Evolutionary conservation across 805 yeast species (phyloP).

Genomic region (Komagataella pastoris): DNA sequence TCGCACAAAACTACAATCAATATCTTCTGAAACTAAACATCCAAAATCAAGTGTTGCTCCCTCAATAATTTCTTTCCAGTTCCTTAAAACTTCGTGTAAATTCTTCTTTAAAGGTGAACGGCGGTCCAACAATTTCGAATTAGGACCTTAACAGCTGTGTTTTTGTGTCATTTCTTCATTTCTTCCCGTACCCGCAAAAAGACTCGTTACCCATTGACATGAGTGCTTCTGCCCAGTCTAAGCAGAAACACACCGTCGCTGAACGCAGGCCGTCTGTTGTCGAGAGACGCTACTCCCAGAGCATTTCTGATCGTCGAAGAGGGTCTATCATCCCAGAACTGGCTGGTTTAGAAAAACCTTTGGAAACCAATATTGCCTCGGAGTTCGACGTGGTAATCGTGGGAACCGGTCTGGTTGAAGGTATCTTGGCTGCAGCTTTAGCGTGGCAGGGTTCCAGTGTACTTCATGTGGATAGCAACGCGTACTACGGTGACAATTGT

Average conservation of each 20-base stretch:
- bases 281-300: slow-evolving; percentile 19
- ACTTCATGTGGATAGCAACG: slow-evolving; percentile 74
- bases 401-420: slow-evolving; percentile 88
- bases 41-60: background rate
- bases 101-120: background rate
- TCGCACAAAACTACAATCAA: background rate
- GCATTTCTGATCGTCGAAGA: slow-evolving; percentile 9
- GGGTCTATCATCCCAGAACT: slow-evolving; percentile 47
- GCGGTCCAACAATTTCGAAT: background rate
- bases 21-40: background rate
- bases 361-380: slow-evolving; percentile 46
- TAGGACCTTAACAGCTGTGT: background rate
- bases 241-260: slow-evolving; percentile 48
- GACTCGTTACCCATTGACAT: background rate
- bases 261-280: slow-evolving; percentile 49
- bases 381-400: slow-evolving; percentile 79
- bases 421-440: slow-evolving; percentile 82
- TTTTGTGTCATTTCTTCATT: background rate
- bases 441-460: slow-evolving; percentile 99
- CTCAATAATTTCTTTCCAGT: background rate
- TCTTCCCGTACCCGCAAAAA: background rate
- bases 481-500: slow-evolving; percentile 78
- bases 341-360: slow-evolving; percentile 69
- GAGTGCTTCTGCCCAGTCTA: slow-evolving; percentile 15
- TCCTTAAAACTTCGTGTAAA: background rate